These are phyloP conservation scores for Debaryomyces castellii DNA, from an alignment of 805 yeast genomes.

Conservation along the genomic window DNA sequence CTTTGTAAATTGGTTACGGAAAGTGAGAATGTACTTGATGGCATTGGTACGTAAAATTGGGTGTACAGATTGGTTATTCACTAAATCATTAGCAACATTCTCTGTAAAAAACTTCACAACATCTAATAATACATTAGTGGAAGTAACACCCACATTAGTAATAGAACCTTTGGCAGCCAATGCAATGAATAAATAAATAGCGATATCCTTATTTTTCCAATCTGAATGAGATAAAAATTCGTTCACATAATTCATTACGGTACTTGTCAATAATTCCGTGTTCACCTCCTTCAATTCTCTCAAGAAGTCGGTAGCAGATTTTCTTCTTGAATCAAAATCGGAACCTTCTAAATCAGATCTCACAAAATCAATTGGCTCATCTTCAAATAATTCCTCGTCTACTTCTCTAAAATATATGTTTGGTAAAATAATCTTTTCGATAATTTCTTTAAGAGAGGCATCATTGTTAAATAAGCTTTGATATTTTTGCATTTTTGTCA, in stretches of 20 bases:
- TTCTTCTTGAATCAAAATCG: conserved; percentile 87
- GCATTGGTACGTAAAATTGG: conserved; percentile 91
- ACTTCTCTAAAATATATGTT: conserved; percentile 81
- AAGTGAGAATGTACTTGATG: conserved; percentile 82
- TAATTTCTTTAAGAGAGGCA: conserved; percentile 65
- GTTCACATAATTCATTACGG: conserved; percentile 71
- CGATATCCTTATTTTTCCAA: conserved; percentile 88
- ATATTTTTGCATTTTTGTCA: conserved; percentile 69
- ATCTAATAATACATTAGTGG: conserved; percentile 81
- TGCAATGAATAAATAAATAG: conserved; percentile 81
- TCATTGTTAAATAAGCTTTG: conserved; percentile 61
- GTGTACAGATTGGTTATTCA: conserved; percentile 48
- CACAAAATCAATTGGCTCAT: conserved; percentile 92
- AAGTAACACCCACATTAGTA: conserved; percentile 83
- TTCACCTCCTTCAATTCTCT: conserved; percentile 81
- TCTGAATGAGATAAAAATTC: conserved; percentile 56
- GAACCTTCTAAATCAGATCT: conserved; percentile 94
- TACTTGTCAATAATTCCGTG: conserved; percentile 69
- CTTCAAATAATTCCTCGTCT: conserved; percentile 93
- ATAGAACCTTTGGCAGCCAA: conserved; percentile 88
- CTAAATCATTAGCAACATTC: conserved; percentile 80
- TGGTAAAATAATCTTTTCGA: conserved; percentile 84
- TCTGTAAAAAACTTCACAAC: conserved; percentile 81
- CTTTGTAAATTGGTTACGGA: conserved; percentile 90
- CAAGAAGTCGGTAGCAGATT: conserved; percentile 89